These are phyloP conservation scores for Aureobasidium melanogenum DNA, from an alignment of 2,329 filamentous ascomycete species.

Conservation along the genomic window DNA sequence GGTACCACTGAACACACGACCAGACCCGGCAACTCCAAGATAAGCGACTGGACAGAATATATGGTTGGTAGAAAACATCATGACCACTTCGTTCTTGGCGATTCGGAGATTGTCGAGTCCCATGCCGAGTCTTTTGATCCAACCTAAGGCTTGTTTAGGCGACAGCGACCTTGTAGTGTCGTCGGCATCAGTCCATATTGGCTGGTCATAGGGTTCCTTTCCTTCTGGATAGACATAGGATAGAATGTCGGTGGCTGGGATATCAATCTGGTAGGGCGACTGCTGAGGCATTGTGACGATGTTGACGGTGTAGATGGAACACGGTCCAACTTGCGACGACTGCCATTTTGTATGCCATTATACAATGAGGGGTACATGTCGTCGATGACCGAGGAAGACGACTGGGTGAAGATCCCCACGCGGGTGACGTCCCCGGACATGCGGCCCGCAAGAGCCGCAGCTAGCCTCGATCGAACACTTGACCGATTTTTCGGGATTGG, in stretches of 20 bases:
- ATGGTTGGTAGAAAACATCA: slow-evolving; percentile 48
- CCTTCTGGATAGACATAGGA: slow-evolving; percentile 29
- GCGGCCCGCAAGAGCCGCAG: background rate
- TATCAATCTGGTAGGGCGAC: slow-evolving; percentile 40
- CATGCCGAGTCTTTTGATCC: slow-evolving; percentile 43
- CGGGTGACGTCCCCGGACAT: background rate
- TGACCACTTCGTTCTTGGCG: slow-evolving; percentile 41
- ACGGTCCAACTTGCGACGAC: background rate
- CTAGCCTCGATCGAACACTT: background rate
- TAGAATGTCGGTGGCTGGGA: slow-evolving; percentile 38
- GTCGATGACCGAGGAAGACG: slow-evolving; percentile 5
- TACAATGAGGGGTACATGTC: slow-evolving; percentile 5
- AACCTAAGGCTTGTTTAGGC: slow-evolving; percentile 39
- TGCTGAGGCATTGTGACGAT: slow-evolving; percentile 32
- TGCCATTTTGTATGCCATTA: background rate
- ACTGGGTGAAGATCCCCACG: background rate
- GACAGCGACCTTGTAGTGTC: slow-evolving; percentile 38
- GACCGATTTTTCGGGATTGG: background rate
- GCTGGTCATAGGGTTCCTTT: slow-evolving; percentile 32
- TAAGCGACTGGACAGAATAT: slow-evolving; percentile 48
- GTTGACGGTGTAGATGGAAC: background rate
- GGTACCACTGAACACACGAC: slow-evolving; percentile 47
- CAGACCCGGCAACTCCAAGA: slow-evolving; percentile 44
- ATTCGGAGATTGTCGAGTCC: slow-evolving; percentile 41
- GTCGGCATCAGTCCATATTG: slow-evolving; percentile 47